phyloP scores from a whole-genome alignment of 345 rosid species.

The Syzygium oleosum region DNA sequence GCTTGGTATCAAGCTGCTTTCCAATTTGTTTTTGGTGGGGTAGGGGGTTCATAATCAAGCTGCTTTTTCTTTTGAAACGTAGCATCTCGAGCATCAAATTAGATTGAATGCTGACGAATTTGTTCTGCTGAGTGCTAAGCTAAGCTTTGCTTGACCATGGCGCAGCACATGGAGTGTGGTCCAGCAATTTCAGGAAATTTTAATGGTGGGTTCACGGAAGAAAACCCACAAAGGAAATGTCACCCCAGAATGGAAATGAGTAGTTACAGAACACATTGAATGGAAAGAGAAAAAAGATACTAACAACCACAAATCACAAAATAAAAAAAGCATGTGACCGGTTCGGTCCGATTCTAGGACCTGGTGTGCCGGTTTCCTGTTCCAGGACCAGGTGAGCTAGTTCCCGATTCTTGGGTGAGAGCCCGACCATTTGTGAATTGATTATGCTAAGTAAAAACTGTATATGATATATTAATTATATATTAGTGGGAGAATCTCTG shows the following conservation, averaged over 20 bases:
- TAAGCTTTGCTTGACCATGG: background rate
- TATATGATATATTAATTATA: too few species aligned
- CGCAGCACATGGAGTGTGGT: background rate
- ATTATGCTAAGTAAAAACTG: background rate
- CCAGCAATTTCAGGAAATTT: background rate
- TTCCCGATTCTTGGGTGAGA: too few species aligned
- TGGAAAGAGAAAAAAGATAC: background rate
- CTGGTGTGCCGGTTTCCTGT: too few species aligned
- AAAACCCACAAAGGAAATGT: background rate
- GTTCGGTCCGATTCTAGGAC: too few species aligned
- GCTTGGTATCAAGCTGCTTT: background rate
- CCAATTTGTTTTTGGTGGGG: background rate
- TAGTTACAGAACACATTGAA: background rate
- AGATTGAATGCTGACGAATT: background rate
- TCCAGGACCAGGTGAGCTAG: too few species aligned
- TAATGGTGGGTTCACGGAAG: background rate
- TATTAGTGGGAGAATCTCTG: too few species aligned
- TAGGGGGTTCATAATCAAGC: background rate
- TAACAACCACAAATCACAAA: too few species aligned
- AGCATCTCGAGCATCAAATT: background rate
- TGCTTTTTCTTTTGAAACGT: background rate
- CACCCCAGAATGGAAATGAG: background rate
- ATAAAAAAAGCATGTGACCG: too few species aligned
- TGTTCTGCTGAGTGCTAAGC: background rate
- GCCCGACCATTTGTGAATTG: too few species aligned